Conservation (phyloP, 495 filamentous ascomycete species). For the Annulohypoxylon stygium region DNA sequence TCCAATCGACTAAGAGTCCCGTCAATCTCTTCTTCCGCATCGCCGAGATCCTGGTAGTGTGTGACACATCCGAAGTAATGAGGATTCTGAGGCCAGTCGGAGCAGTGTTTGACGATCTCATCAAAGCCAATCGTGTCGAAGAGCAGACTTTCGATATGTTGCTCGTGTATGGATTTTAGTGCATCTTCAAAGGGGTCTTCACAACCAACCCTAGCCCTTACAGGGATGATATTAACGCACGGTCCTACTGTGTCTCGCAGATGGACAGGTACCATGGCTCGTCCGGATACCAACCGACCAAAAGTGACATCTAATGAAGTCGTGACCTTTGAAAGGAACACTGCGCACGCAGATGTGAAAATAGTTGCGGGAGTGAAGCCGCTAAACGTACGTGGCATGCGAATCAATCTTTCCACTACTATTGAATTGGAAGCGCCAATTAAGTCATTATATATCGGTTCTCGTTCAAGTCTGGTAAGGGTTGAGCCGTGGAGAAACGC, state of each 20-base stretch:
- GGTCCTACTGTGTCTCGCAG: not conserved
- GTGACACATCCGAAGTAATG: constrained; percentile 4
- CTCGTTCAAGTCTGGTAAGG: not conserved
- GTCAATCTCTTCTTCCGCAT: not conserved
- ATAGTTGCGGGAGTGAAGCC: constrained; percentile 1
- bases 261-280: constrained; percentile 3
- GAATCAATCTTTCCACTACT: not conserved
- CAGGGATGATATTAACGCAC: not conserved
- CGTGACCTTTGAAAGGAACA: constrained; percentile 4
- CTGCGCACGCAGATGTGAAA: constrained; percentile 3
- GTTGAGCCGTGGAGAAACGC: not conserved
- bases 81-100: not conserved
- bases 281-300: not conserved
- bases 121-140: not conserved
- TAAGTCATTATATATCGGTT: not conserved
- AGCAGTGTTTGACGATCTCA: not conserved
- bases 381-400: not conserved
- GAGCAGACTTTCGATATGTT: constrained; percentile 4
- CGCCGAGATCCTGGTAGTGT: not conserved
- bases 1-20: constrained; percentile 3
- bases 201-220: not conserved
- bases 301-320: not conserved
- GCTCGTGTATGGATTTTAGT: not conserved
- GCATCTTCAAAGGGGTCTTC: not conserved
- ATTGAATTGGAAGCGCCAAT: not conserved